Evolutionary conservation across 306 rosid genomes (phyloP).

Genomic region (Vigna trinervia): DNA sequence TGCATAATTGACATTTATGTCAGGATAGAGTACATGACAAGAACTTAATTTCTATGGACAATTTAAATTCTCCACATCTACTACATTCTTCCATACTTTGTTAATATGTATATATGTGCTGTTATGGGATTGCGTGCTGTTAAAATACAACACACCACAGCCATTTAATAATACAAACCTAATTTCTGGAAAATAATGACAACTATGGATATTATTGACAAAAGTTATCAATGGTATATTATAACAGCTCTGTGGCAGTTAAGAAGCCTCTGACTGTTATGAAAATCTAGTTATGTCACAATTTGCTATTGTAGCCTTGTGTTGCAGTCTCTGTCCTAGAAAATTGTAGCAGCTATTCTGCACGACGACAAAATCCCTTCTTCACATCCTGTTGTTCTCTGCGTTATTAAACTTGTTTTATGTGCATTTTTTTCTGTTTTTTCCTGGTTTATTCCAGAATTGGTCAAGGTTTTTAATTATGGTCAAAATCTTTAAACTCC

Average conservation of each 20-base stretch:
- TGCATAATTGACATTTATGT: neutral
- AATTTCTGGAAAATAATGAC: neutral
- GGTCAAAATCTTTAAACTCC: neutral
- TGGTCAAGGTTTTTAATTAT: neutral
- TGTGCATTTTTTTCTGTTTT: neutral
- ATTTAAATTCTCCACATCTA: neutral
- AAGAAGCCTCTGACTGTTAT: neutral
- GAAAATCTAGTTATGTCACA: neutral
- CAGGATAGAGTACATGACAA: neutral
- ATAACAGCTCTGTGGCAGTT: neutral
- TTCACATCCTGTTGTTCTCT: neutral
- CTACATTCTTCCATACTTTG: slow-evolving; percentile 8
- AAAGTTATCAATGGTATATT: neutral
- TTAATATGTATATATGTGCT: neutral
- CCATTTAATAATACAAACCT: neutral
- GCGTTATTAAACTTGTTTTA: neutral
- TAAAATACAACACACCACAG: neutral
- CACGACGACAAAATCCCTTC: neutral
- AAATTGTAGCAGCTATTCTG: neutral
- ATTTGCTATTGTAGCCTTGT: neutral
- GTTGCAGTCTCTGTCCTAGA: neutral
- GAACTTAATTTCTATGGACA: slow-evolving; percentile 18
- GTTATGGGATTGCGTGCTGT: neutral
- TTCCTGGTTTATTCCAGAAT: neutral
- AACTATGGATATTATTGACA: neutral